phyloP scores from a whole-genome alignment of 78 protist genomes.

The Guillardia theta region DNA sequence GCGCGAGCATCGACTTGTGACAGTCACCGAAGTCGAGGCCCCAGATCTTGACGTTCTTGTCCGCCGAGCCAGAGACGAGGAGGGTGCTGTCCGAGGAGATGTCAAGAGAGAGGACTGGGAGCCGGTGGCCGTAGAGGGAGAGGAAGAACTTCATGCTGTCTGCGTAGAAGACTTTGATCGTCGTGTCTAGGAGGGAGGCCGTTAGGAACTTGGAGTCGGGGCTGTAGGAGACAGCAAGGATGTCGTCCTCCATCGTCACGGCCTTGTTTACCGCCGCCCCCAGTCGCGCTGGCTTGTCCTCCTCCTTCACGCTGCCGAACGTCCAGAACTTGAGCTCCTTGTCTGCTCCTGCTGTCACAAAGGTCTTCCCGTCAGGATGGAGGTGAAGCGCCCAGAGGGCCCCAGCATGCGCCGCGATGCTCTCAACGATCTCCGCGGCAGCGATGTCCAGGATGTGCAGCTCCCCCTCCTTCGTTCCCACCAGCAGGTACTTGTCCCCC shows the following conservation, averaged over 20 bases:
- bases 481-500: constrained; percentile 67
- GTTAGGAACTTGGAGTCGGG: constrained; percentile 69
- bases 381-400: constrained; percentile 63
- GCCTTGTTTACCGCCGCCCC: constrained; percentile 18
- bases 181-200: constrained; percentile 84
- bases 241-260: constrained; percentile 78
- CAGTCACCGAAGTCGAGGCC: constrained; percentile 96
- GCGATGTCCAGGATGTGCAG: constrained; percentile 78
- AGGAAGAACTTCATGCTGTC: constrained; percentile 88
- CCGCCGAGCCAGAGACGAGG: constrained; percentile 89
- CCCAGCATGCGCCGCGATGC: constrained; percentile 76
- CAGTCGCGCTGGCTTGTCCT: not conserved
- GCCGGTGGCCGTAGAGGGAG: constrained; percentile 94
- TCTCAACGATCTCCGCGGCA: constrained; percentile 59
- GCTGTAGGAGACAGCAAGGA: constrained; percentile 58
- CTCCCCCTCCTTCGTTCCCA: constrained; percentile 83
- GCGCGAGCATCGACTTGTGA: constrained; percentile 54
- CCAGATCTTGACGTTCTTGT: constrained; percentile 93
- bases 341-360: constrained; percentile 59
- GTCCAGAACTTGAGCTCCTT: constrained; percentile 83
- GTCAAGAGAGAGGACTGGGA: constrained; percentile 89
- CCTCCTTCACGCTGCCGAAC: constrained; percentile 70
- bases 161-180: constrained; percentile 84
- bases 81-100: constrained; percentile 63
- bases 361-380: constrained; percentile 53